Evolutionary conservation across 2,329 filamentous ascomycete species (phyloP), one percentile per base, ranked within the genome.

Genomic region (Colletotrichum tanaceti): DNA sequence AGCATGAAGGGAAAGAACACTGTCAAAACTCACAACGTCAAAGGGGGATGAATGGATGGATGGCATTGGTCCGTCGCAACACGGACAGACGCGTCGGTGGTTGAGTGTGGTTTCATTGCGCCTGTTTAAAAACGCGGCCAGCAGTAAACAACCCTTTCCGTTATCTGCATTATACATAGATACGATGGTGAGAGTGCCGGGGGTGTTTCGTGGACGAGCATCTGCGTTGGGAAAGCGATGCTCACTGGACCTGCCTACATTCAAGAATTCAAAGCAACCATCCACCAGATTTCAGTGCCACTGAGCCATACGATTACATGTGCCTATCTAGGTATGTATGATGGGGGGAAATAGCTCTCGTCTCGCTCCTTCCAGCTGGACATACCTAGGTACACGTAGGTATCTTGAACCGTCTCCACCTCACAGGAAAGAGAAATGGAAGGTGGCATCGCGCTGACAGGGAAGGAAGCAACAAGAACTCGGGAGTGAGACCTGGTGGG

Each of bases 81-180:
- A 20, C 50, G 58, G n/a, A 43, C 58, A 65, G 24, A 64, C 65
- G 65, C 60, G 65, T 47, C 35, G 39, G 18, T 38, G 47, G 60
- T 58, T 20, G 55, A 39, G 41, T 64, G 41, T 54, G 53, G 54
- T 58, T 50, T 65, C 65, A 59, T 59, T 59, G 9, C 39, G 47
- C 24, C 44, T 47, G 39, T 55, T 53, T 59, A 54, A 57, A 58
- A 65, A 68, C 35, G 54, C 60, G 65, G 20, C 41, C 38, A 35
- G 65, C 61, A 68, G 35, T 64, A 64, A 53, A 67, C 60, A 52
- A 16, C 39, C 46, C 28, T 64, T 13, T 18, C 32, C 10, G 7
- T 32, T 9, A 32, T 32, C 28, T 32, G 28, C 28, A 10, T 10
- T 10, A 32, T 32, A 1, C 28, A 32, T 9, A 32, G 7, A 9